Evolutionary conservation across 176 grass and related monocot genomes (phyloP).

Genomic region (Phoenix dactylifera): DNA sequence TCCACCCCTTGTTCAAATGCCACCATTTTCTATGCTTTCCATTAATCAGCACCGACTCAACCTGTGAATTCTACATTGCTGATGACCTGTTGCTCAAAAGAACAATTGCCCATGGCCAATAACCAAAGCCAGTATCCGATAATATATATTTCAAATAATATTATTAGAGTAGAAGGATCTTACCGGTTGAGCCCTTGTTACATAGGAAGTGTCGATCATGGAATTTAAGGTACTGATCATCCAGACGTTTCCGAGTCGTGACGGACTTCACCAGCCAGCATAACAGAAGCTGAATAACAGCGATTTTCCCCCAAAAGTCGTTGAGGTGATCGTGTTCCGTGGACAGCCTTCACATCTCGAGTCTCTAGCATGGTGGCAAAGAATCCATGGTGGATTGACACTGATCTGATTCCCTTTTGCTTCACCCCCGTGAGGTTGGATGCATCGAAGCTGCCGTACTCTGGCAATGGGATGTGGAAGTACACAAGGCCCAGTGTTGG

Average conservation of each 20-base stretch:
- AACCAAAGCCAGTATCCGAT: too few relatives aligned
- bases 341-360: constrained; percentile 75
- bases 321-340: constrained; percentile 83
- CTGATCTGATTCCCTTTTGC: constrained; percentile 76
- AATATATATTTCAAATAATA: neutral
- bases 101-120: too few relatives aligned
- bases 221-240: constrained; percentile 52
- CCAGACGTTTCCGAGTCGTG: constrained; percentile 92
- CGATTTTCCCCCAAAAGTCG: constrained; percentile 83
- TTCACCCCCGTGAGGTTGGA: constrained; percentile 70
- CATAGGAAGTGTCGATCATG: constrained; percentile 78
- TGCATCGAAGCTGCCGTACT: constrained; percentile 54
- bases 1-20: neutral
- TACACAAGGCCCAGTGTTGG: constrained; percentile 60
- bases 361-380: constrained; percentile 74
- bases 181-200: constrained; percentile 64
- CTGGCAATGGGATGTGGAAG: constrained; percentile 92
- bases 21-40: neutral
- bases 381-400: constrained; percentile 81
- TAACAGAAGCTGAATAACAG: constrained; percentile 67
- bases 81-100: too few relatives aligned
- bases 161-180: constrained; percentile 1
- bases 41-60: neutral
- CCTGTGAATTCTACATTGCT: too few relatives aligned
- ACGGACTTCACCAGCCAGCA: constrained; percentile 91